These are phyloP conservation scores for Calamus simplicifolius DNA, from an alignment of 176 grass and related monocot genomes.

Conservation along the genomic window DNA sequence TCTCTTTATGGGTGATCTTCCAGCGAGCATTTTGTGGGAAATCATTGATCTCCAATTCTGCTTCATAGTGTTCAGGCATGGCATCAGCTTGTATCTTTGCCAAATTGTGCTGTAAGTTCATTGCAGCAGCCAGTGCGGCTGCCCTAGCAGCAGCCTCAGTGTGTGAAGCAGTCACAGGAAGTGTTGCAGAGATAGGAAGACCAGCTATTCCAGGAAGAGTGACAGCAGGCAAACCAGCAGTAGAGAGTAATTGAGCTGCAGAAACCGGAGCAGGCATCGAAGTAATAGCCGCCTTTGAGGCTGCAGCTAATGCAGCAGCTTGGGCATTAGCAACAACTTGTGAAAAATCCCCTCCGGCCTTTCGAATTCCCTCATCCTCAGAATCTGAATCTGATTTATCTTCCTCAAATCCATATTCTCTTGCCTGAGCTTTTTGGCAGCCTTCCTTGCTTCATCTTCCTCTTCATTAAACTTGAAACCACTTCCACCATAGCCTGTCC, in stretches of 20 bases:
- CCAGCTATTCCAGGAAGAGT: constrained; percentile 25
- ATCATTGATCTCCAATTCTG: constrained; percentile 94
- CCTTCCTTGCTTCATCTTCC: constrained; percentile 85
- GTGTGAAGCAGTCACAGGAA: constrained; percentile 20
- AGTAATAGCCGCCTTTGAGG: constrained; percentile 29
- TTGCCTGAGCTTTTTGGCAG: constrained; percentile 77
- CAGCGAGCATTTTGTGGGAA: constrained; percentile 92
- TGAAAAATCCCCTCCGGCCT: constrained; percentile 59
- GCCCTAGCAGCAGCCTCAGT: constrained; percentile 68
- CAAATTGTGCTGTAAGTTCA: constrained; percentile 75
- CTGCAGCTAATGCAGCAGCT: constrained; percentile 47
- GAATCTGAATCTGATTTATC: constrained; percentile 95
- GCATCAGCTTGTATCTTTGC: constrained; percentile 88
- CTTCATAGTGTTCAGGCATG: constrained; percentile 88
- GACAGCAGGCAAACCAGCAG: constrained; percentile 1
- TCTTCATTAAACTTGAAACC: constrained; percentile 97
- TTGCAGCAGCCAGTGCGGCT: constrained; percentile 77
- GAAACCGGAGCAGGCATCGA: constrained; percentile 27
- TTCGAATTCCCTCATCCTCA: constrained; percentile 77
- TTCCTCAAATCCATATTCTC: constrained; percentile 90
- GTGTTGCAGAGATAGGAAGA: constrained; percentile 27
- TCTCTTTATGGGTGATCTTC: constrained; percentile 96
- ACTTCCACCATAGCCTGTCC: constrained; percentile 92
- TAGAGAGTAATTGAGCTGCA: constrained; percentile 35
- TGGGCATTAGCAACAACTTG: constrained; percentile 56